Conservation (phyloP, 176 grass and related monocot species). For the Themeda triandra region DNA sequence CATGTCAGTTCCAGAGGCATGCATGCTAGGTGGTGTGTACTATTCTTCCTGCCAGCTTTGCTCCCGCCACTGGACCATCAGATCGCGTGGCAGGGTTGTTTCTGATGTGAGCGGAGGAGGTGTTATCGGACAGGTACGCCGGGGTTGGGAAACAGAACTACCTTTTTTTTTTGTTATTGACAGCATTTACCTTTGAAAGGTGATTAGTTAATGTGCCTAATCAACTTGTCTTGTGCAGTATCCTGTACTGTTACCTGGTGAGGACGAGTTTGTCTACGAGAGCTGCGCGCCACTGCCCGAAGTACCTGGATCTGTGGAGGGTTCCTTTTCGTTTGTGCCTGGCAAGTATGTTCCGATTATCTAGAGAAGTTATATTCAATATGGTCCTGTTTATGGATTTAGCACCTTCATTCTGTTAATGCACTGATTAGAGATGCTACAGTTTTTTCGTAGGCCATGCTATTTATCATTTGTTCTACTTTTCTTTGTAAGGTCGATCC, state of each 20-base stretch:
- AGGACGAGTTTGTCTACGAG: conserved; percentile 90
- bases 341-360: conserved; percentile 57
- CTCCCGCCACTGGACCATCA: conserved; percentile 78
- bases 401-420: not conserved
- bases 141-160: not conserved
- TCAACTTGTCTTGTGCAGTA: conserved; percentile 50
- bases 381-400: not conserved
- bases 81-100: conserved; percentile 37
- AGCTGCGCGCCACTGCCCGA: conserved; percentile 52
- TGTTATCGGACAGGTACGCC: conserved; percentile 81
- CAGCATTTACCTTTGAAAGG: not conserved
- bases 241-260: conserved; percentile 57
- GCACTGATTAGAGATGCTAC: not conserved
- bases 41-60: conserved; percentile 78
- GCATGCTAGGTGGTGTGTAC: conserved; percentile 64
- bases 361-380: not conserved
- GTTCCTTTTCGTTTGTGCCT: conserved; percentile 85
- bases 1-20: conserved; percentile 83
- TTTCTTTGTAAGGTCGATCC: conserved; percentile 51
- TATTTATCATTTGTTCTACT: not conserved
- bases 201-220: not conserved
- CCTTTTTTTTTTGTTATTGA: not conserved
- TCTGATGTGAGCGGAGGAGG: conserved; percentile 62
- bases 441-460: not conserved
- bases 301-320: conserved; percentile 73